Conservation (phyloP, 345 rosid species). For the Lepidium didymum region DNA sequence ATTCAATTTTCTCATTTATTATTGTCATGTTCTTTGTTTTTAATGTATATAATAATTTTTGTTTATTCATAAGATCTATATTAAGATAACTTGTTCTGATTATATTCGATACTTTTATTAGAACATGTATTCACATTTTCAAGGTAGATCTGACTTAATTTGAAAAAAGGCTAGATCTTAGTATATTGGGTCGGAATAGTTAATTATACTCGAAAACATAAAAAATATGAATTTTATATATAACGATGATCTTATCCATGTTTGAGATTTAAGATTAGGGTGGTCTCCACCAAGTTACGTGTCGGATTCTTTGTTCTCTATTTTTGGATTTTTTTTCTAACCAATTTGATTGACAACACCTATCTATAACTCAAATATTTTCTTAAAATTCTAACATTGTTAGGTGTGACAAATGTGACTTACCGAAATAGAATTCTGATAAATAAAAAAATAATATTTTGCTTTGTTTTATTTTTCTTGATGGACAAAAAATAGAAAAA, state of each 20-base stretch:
- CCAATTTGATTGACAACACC: no score
- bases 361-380: no score
- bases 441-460: no score
- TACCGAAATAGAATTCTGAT: no score
- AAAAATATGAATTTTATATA: no score
- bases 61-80: not conserved
- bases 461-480: no score
- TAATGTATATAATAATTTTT: not conserved
- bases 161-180: not conserved
- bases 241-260: not conserved
- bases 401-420: no score
- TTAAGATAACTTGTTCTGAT: not conserved
- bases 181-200: not conserved
- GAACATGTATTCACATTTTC: conserved; percentile 3
- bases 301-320: not conserved
- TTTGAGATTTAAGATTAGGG: conserved; percentile 8
- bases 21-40: not conserved
- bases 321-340: no score
- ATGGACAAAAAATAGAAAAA: no score
- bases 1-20: no score
- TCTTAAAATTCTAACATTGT: no score
- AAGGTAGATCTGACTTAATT: not conserved
- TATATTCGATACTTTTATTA: not conserved
- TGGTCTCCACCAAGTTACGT: conserved; percentile 19
- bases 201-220: no score